Evolutionary conservation across 169 alveolate species (phyloP), one percentile per base, ranked within the genome.

Genomic region (Plasmodium relictum): DNA sequence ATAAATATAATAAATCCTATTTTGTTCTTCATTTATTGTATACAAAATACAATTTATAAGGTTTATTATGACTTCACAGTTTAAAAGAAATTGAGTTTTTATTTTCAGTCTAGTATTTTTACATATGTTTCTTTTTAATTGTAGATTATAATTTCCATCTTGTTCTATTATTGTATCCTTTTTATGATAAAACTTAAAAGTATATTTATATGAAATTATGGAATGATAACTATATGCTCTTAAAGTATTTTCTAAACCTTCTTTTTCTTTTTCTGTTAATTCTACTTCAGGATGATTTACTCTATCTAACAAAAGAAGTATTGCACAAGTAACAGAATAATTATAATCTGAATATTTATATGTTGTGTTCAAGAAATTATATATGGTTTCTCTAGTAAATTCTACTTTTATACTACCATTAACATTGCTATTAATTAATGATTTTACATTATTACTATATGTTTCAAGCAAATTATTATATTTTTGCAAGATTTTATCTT

Each of bases 21-120:
- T 70, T 69, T 52, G 20, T 18, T 78, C 78, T 0, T 78, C 74
- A 16, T 50, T 65, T 24, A 65, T 78, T 58, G 74, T 78, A 58
- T 31, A 63, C 14, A 78, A 41, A 20, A 78, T 78, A n/a, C 76
- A 65, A 58, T 78, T 78, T 14, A 78, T 41, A 18, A 78, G 39
- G 24, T 78, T 78, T 78, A 78, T 78, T 2, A 78, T 62, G 14
- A 54, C 78, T 78, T 78, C 89, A 12, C 78, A 78, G 41, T 78
- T 78, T 31, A 78, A 58, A 5, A 78, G 54, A 63, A 78, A 78
- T 6, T 78, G 31, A 3, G 26, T 70, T 56, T 78, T 78, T 63
- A 78, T 78, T 12, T 48, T 58, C 6, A 6, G 22, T n/a, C 89
- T 68, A 70, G 63, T 78, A 59, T 44, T 48, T n/a, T 58, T 78